Evolutionary conservation across 768 basidiomycete species (phyloP).

Genomic region (Baorangia bicolor): DNA sequence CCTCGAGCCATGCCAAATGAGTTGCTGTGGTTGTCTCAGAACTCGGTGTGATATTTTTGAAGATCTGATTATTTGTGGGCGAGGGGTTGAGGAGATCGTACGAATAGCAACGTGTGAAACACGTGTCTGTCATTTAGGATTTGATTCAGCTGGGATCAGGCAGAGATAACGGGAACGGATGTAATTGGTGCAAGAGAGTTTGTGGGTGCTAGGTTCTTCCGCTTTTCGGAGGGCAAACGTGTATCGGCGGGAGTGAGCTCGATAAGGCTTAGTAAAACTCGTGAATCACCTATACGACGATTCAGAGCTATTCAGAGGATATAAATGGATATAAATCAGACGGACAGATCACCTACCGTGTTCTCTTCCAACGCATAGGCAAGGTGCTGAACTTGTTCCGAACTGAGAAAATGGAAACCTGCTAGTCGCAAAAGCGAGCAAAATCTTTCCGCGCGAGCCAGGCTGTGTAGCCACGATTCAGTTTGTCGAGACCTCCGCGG

Average conservation of each 20-base stretch:
- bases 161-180: not conserved
- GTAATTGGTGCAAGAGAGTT: not conserved
- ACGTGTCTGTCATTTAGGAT: not conserved
- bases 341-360: not conserved
- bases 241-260: not conserved
- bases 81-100: not conserved
- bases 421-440: not conserved
- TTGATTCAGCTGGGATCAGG: not conserved
- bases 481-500: not conserved
- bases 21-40: not conserved
- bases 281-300: not conserved
- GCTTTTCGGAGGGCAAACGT: not conserved
- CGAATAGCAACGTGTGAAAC: slow-evolving; percentile 6
- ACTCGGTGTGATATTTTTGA: not conserved
- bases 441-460: not conserved
- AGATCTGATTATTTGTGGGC: not conserved
- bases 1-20: not conserved
- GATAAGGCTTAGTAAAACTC: not conserved
- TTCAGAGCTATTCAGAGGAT: no score
- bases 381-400: not conserved
- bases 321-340: not conserved
- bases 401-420: not conserved
- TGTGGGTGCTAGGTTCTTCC: not conserved
- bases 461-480: not conserved
- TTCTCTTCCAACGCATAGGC: not conserved